Conservation (phyloP, 805 yeast genomes). For the Nakazawaea populi region DNA sequence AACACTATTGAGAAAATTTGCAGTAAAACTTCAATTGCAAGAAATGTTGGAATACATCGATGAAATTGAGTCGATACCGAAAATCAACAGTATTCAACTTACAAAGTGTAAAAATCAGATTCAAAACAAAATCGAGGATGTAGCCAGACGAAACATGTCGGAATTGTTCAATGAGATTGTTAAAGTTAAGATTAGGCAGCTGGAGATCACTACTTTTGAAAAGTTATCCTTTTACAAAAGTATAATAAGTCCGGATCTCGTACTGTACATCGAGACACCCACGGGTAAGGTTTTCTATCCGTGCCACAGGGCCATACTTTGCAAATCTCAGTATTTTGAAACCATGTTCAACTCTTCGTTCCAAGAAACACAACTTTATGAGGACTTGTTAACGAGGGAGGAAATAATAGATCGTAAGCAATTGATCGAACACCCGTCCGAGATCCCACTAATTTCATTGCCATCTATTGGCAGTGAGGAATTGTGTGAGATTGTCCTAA, state of each 20-base stretch:
- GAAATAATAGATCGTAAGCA: constrained; percentile 17
- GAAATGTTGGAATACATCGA: constrained; percentile 32
- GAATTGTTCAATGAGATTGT: constrained; percentile 24
- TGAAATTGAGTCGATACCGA: constrained; percentile 19
- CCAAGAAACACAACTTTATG: constrained; percentile 21
- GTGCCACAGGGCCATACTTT: constrained; percentile 54
- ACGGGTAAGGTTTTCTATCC: constrained; percentile 42
- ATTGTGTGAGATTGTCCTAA: constrained; percentile 45
- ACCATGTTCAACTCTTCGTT: constrained; percentile 55
- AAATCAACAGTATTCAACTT: constrained; percentile 14
- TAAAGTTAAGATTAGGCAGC: constrained; percentile 11
- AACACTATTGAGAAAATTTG: constrained; percentile 22
- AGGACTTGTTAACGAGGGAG: constrained; percentile 14
- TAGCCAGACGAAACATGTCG: constrained; percentile 28
- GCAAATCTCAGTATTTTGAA: constrained; percentile 58
- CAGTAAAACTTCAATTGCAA: constrained; percentile 26
- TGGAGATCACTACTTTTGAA: constrained; percentile 17
- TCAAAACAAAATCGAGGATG: constrained; percentile 27
- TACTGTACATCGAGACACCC: constrained; percentile 27
- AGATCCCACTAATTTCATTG: constrained; percentile 17
- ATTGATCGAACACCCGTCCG: constrained; percentile 10
- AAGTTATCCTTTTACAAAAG: constrained; percentile 18
- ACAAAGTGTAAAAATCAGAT: constrained; percentile 27
- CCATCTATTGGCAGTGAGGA: constrained; percentile 14
- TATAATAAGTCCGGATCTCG: constrained; percentile 41